Percentiles rank a stretch among this genome's conserved stretches.
Evolutionary conservation across 441 rosid genomes (phyloP).

Genomic region (Adansonia grandidieri): DNA sequence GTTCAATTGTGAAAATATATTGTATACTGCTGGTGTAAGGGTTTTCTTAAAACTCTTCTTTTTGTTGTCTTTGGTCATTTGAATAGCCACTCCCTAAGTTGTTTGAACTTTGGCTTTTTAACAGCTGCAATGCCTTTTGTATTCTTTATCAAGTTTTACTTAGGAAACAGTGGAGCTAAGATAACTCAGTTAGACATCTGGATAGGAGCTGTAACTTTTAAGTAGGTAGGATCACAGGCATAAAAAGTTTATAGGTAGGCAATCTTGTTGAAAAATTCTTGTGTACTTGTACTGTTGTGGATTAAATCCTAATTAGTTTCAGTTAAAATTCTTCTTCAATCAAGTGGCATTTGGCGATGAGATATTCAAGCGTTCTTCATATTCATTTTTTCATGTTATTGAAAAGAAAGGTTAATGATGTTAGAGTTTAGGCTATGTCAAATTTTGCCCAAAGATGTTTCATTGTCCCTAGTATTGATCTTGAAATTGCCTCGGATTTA

Average conservation of each 20-base stretch:
- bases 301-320: conserved; percentile 31
- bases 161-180: conserved; percentile 43
- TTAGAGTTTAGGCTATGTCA: neutral
- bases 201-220: conserved; percentile 41
- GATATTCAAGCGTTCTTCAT: conserved; percentile 15
- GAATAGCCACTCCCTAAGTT: conserved; percentile 39
- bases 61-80: conserved; percentile 22
- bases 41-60: conserved; percentile 13
- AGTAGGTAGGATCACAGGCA: conserved; percentile 44
- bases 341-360: conserved; percentile 17
- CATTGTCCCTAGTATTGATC: too few relatives aligned
- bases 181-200: conserved; percentile 28
- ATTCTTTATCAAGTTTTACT: conserved; percentile 35
- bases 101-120: conserved; percentile 29
- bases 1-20: conserved; percentile 32
- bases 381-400: neutral
- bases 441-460: neutral
- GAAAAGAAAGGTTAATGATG: conserved; percentile 16
- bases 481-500: neutral
- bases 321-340: conserved; percentile 27
- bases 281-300: conserved; percentile 38
- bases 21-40: conserved; percentile 39
- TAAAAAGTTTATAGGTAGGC: conserved; percentile 38
- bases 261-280: conserved; percentile 39
- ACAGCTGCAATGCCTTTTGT: conserved; percentile 30